Evolutionary conservation across 2,329 filamentous ascomycete genomes (phyloP).

Genomic region (Colletotrichum abscissum): DNA sequence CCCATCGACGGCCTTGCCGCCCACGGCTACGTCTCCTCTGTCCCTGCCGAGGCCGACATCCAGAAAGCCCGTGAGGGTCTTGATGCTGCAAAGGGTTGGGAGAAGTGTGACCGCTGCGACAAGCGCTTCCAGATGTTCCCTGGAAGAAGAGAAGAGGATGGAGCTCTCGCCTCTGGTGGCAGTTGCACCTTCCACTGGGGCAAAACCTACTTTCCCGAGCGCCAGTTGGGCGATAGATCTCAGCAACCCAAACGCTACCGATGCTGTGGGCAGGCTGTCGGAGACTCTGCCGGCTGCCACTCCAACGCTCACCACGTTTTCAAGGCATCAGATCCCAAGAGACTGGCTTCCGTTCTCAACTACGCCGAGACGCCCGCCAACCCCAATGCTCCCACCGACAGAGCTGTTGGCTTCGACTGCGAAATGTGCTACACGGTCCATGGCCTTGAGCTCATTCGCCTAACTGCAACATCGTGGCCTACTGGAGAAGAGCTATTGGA

Average conservation of each 20-base stretch:
- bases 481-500: slow-evolving; percentile 80
- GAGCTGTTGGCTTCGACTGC: slow-evolving; percentile 89
- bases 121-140: slow-evolving; percentile 93
- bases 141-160: slow-evolving; percentile 81
- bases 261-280: slow-evolving; percentile 83
- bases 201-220: slow-evolving; percentile 70
- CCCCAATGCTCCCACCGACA: slow-evolving; percentile 56
- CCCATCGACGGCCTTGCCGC: slow-evolving; percentile 71
- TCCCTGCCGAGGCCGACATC: slow-evolving; percentile 76
- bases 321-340: slow-evolving; percentile 80
- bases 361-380: slow-evolving; percentile 84
- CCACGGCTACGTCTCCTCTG: slow-evolving; percentile 79
- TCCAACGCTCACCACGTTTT: slow-evolving; percentile 83
- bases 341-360: slow-evolving; percentile 82
- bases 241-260: slow-evolving; percentile 72
- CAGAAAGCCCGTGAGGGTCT: slow-evolving; percentile 73
- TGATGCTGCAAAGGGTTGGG: slow-evolving; percentile 78
- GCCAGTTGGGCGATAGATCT: slow-evolving; percentile 66
- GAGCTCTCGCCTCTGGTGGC: slow-evolving; percentile 80
- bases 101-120: slow-evolving; percentile 88
- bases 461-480: slow-evolving; percentile 92
- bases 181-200: slow-evolving; percentile 85
- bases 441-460: slow-evolving; percentile 88
- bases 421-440: slow-evolving; percentile 96
- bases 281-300: slow-evolving; percentile 80